Conservation (phyloP, 2,329 filamentous ascomycete genomes). For the Colletotrichum orbiculare region DNA sequence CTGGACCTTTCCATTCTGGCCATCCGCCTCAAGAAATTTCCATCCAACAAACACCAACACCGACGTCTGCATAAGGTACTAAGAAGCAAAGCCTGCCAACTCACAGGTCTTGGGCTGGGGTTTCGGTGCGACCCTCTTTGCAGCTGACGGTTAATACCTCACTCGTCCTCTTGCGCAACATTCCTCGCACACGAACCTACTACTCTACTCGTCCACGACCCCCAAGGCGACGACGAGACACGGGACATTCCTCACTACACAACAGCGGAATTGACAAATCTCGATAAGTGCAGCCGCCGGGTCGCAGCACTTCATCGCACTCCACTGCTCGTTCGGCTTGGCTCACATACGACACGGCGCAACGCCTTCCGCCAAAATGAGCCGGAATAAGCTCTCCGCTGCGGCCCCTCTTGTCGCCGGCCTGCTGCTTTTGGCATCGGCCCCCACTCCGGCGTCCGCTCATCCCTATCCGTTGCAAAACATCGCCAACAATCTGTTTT, state of each 20-base stretch:
- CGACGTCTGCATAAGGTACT: slow-evolving; percentile 29
- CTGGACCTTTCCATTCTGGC: slow-evolving; percentile 25
- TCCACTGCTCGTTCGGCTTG: slow-evolving; percentile 15
- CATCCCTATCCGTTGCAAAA: slow-evolving; percentile 56
- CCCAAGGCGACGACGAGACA: slow-evolving; percentile 14
- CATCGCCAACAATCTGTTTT: slow-evolving; percentile 55
- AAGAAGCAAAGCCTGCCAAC: slow-evolving; percentile 30
- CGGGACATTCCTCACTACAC: background rate
- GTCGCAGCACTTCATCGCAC: slow-evolving; percentile 3
- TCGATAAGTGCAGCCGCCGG: slow-evolving; percentile 9
- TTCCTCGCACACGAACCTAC: slow-evolving; percentile 6
- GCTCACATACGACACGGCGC: slow-evolving; percentile 38
- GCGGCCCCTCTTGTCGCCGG: slow-evolving; percentile 34
- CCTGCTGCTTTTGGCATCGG: slow-evolving; percentile 53
- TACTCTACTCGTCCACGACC: background rate
- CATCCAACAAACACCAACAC: slow-evolving; percentile 4
- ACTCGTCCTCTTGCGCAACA: slow-evolving; percentile 18
- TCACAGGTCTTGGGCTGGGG: slow-evolving; percentile 9
- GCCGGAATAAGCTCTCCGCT: slow-evolving; percentile 19
- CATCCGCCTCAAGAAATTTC: slow-evolving; percentile 11
- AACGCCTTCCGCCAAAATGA: slow-evolving; percentile 36
- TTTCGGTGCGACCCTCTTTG: slow-evolving; percentile 6
- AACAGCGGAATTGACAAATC: slow-evolving; percentile 1
- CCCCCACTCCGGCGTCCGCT: slow-evolving; percentile 50
- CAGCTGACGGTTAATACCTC: slow-evolving; percentile 28